phyloP scores from a whole-genome alignment of 805 yeast species.

The Metschnikowia rubicola region DNA sequence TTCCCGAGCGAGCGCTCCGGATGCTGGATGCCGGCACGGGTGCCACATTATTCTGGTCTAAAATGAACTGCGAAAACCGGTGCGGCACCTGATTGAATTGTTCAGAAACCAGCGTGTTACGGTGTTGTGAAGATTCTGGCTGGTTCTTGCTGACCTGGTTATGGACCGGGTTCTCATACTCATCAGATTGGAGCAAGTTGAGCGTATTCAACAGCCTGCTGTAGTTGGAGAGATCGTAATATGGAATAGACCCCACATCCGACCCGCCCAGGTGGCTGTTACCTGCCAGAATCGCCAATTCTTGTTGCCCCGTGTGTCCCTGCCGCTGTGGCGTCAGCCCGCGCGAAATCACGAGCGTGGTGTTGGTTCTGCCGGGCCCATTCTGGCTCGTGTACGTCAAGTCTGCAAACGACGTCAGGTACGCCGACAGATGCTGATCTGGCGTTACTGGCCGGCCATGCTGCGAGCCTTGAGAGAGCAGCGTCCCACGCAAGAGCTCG shows the following conservation, averaged over 20 bases:
- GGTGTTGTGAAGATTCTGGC: too few species aligned
- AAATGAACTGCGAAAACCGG: slow-evolving; percentile 38
- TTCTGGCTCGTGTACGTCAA: background rate
- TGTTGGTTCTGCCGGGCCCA: background rate
- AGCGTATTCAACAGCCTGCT: slow-evolving; percentile 15
- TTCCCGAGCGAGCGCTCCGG: slow-evolving; percentile 15
- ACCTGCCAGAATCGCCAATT: background rate
- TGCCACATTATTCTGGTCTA: slow-evolving; percentile 27
- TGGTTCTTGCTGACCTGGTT: too few species aligned
- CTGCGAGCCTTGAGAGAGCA: background rate
- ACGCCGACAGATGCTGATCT: background rate
- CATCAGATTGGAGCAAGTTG: slow-evolving; percentile 7
- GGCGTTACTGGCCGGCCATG: background rate
- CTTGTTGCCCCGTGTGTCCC: background rate
- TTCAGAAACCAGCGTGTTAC: background rate
- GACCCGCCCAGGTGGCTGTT: slow-evolving; percentile 13
- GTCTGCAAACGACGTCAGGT: slow-evolving; percentile 1
- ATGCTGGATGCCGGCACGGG: background rate
- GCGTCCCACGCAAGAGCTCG: slow-evolving; percentile 4
- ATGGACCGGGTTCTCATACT: background rate
- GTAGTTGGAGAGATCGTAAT: slow-evolving; percentile 14
- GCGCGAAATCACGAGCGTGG: background rate
- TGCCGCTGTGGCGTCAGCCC: background rate
- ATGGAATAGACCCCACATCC: slow-evolving; percentile 6
- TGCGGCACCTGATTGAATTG: slow-evolving; percentile 36